Conservation (phyloP, 2,329 filamentous ascomycete species). For the Cyphellophora europaea region DNA sequence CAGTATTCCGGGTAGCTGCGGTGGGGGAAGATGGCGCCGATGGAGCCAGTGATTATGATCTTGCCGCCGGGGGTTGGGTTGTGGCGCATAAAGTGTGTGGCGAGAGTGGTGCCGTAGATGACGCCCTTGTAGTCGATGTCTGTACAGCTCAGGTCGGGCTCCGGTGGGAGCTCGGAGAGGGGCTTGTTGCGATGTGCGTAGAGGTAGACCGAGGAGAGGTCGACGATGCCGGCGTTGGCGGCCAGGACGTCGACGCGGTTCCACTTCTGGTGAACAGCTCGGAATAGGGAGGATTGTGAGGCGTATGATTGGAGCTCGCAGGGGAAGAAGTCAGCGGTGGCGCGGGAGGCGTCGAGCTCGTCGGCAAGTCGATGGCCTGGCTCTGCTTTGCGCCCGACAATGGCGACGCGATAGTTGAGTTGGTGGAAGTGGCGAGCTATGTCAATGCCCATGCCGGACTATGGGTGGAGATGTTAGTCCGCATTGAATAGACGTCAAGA, state of each 20-base stretch:
- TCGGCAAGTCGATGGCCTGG: too few species aligned
- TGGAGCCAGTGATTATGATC: slow-evolving; percentile 36
- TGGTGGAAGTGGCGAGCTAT: slow-evolving; percentile 27
- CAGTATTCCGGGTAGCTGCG: slow-evolving; percentile 39
- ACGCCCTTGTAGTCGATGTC: slow-evolving; percentile 45
- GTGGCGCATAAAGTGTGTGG: slow-evolving; percentile 46
- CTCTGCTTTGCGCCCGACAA: too few species aligned
- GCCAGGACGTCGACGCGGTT: slow-evolving; percentile 40
- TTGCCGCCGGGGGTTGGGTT: slow-evolving; percentile 34
- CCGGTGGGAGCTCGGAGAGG: slow-evolving; percentile 31
- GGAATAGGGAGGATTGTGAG: slow-evolving; percentile 35
- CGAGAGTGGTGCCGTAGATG: slow-evolving; percentile 39
- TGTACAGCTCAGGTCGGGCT: slow-evolving; percentile 36
- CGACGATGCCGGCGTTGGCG: slow-evolving; percentile 43
- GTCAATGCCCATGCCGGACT: slow-evolving; percentile 41
- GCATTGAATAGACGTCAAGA: too few species aligned
- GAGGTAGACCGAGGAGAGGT: slow-evolving; percentile 37
- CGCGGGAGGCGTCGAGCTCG: slow-evolving; percentile 20
- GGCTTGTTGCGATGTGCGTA: slow-evolving; percentile 24
- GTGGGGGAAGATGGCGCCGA: slow-evolving; percentile 35
- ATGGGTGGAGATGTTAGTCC: slow-evolving; percentile 1
- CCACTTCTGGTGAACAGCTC: slow-evolving; percentile 32
- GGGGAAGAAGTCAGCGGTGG: slow-evolving; percentile 33
- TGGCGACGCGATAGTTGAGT: slow-evolving; percentile 23
- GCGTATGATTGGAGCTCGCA: slow-evolving; percentile 40